Evolutionary conservation across 768 basidiomycete genomes (phyloP).

Genomic region (Dioszegia crocea): DNA sequence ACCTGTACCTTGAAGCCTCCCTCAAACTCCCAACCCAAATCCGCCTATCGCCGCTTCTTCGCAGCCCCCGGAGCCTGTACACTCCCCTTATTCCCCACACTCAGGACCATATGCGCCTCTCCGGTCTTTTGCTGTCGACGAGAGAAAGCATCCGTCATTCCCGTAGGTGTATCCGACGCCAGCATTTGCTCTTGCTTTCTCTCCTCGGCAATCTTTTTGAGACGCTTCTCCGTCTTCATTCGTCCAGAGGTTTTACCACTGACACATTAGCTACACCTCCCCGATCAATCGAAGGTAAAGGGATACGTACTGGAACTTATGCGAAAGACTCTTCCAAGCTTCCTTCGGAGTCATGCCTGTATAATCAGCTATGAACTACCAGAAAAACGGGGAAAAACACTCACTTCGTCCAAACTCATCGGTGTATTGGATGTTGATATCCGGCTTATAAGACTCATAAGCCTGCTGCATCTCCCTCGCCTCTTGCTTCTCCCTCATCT

Average conservation of each 20-base stretch:
- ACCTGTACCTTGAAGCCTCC: no score
- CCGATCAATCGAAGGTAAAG: not conserved
- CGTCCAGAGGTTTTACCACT: constrained; percentile 88
- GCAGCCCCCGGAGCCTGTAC: constrained; percentile 38
- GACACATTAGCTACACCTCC: not conserved
- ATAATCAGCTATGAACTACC: constrained; percentile 17
- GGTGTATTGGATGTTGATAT: constrained; percentile 91
- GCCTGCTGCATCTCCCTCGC: constrained; percentile 71
- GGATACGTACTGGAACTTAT: constrained; percentile 73
- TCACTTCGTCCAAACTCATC: constrained; percentile 83
- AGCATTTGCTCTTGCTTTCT: constrained; percentile 89
- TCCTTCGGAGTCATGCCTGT: constrained; percentile 71
- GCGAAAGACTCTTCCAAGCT: constrained; percentile 96
- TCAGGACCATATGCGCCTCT: constrained; percentile 92
- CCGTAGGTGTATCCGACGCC: constrained; percentile 90
- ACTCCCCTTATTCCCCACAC: constrained; percentile 86
- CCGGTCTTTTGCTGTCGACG: constrained; percentile 88
- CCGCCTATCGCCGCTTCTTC: constrained; percentile 11
- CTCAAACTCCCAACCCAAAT: no score
- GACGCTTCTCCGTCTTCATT: constrained; percentile 92
- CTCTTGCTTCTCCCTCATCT: constrained; percentile 84
- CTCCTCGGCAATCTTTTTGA: constrained; percentile 98
- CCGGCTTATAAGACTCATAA: constrained; percentile 94
- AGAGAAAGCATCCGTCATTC: constrained; percentile 92
- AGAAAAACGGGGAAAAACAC: constrained; percentile 9